A percentile compares a stretch with the other conserved stretches of the same genome.
Evolutionary conservation across 2,329 filamentous ascomycete species (phyloP).

Genomic region (Chalara sp.): DNA sequence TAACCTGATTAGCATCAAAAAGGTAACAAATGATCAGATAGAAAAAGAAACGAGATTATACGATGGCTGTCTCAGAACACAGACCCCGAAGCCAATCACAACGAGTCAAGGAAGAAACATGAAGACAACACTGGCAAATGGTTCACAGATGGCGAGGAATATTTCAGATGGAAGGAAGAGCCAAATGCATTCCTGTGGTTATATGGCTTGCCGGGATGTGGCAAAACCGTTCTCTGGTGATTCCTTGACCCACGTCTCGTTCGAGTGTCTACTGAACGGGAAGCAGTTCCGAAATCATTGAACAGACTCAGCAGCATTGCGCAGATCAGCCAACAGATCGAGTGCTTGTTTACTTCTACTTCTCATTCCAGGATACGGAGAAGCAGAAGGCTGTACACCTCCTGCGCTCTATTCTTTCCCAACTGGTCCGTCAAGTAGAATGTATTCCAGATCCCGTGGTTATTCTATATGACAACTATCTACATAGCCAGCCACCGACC

Average conservation of each 20-base stretch:
- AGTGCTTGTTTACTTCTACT: too few species aligned
- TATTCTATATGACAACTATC: too few species aligned
- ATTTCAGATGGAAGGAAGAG: neutral
- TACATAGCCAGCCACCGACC: too few species aligned
- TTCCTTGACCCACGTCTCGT: neutral
- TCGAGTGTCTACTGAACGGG: neutral
- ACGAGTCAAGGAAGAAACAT: neutral
- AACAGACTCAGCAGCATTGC: too few species aligned
- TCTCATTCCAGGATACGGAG: too few species aligned
- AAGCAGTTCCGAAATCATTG: too few species aligned
- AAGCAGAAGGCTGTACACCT: too few species aligned
- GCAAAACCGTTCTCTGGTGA: conserved; percentile 3
- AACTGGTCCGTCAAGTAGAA: too few species aligned
- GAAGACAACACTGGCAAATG: conserved; percentile 1
- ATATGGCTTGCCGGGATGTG: conserved; percentile 2
- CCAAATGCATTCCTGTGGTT: conserved; percentile 1
- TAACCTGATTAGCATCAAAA: too few species aligned
- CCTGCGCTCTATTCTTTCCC: too few species aligned
- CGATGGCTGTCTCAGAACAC: neutral
- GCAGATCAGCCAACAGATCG: too few species aligned
- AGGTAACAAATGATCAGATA: neutral
- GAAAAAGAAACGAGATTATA: neutral
- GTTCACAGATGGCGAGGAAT: neutral
- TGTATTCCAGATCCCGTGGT: too few species aligned
- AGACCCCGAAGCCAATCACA: conserved; percentile 1